Conservation (phyloP, 768 basidiomycete genomes). For the Fomitopsis serialis region DNA sequence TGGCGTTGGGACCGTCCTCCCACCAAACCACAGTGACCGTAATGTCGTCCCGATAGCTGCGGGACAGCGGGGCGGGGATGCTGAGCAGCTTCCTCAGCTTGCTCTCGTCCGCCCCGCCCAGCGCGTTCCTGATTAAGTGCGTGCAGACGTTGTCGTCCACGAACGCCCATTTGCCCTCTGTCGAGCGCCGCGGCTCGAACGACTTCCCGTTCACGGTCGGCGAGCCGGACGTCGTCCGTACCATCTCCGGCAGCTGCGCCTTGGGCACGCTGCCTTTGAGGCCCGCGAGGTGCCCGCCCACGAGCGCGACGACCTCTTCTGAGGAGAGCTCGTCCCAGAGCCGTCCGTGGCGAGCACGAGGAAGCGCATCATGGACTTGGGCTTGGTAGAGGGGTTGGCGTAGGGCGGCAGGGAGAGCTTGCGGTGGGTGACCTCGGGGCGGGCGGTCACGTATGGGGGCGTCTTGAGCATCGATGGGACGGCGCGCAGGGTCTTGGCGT, state of each 20-base stretch:
- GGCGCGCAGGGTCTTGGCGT: conserved; percentile 50
- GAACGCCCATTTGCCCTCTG: conserved; percentile 66
- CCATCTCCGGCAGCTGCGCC: conserved; percentile 44
- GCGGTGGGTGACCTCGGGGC: conserved; percentile 76
- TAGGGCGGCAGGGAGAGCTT: conserved; percentile 44
- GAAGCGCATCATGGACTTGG: conserved; percentile 53
- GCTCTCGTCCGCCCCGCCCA: conserved; percentile 71
- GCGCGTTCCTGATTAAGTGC: conserved; percentile 87
- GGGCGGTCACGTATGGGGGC: conserved; percentile 88
- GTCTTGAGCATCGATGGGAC: conserved; percentile 67
- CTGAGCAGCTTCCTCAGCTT: conserved; percentile 60
- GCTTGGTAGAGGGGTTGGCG: conserved; percentile 19
- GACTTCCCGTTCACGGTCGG: conserved; percentile 62
- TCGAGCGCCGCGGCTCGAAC: conserved; percentile 28
- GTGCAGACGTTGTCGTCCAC: conserved; percentile 73
- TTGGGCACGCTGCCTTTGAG: conserved; percentile 62
- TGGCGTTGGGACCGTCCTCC: conserved; percentile 56
- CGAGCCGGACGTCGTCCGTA: conserved; percentile 50
- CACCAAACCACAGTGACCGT: conserved; percentile 85
- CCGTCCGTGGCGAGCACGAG: conserved; percentile 86
- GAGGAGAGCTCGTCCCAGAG: conserved; percentile 52
- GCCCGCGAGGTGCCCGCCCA: conserved; percentile 76
- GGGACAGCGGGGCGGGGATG: conserved; percentile 76
- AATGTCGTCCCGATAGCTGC: conserved; percentile 78
- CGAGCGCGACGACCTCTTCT: conserved; percentile 82